Conservation (phyloP, 2,329 filamentous ascomycete species). For the Drechslerella stenobrocha region DNA sequence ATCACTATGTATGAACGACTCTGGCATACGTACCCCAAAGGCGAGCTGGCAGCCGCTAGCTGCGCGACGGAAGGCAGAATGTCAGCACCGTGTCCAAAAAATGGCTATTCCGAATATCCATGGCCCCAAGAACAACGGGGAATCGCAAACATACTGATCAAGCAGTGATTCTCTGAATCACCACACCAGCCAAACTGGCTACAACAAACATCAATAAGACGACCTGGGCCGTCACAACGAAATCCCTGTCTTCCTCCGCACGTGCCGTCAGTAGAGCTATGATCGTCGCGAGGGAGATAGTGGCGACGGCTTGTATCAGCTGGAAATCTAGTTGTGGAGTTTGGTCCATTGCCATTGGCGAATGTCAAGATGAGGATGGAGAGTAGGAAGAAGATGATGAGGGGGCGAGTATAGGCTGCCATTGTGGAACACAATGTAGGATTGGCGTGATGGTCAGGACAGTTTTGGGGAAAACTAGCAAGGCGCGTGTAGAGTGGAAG, state of each 20-base stretch:
- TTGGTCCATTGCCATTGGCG: too few relatives aligned
- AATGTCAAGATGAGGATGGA: too few relatives aligned
- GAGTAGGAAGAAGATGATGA: too few relatives aligned
- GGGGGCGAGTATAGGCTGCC: too few relatives aligned
- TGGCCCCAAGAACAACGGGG: too few relatives aligned
- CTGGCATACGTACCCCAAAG: conserved; percentile 17
- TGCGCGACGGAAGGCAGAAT: too few relatives aligned
- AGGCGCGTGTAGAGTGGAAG: too few relatives aligned
- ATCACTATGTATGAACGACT: background rate
- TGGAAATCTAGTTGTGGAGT: background rate
- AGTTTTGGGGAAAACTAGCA: too few relatives aligned
- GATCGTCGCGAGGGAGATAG: background rate
- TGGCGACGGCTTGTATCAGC: background rate
- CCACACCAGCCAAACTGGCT: conserved; percentile 29
- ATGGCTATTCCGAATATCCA: too few relatives aligned
- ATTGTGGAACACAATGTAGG: too few relatives aligned
- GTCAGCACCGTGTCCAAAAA: too few relatives aligned
- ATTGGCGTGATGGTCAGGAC: too few relatives aligned
- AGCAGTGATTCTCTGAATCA: conserved; percentile 15
- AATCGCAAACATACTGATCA: conserved; percentile 10
- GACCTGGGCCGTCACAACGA: conserved; percentile 9
- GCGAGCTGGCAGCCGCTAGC: conserved; percentile 14
- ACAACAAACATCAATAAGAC: conserved; percentile 14
- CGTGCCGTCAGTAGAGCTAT: conserved; percentile 15
- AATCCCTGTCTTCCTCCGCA: conserved; percentile 13